phyloP scores from a whole-genome alignment of 2,329 filamentous ascomycete genomes.

The Aspergillus sp. region DNA sequence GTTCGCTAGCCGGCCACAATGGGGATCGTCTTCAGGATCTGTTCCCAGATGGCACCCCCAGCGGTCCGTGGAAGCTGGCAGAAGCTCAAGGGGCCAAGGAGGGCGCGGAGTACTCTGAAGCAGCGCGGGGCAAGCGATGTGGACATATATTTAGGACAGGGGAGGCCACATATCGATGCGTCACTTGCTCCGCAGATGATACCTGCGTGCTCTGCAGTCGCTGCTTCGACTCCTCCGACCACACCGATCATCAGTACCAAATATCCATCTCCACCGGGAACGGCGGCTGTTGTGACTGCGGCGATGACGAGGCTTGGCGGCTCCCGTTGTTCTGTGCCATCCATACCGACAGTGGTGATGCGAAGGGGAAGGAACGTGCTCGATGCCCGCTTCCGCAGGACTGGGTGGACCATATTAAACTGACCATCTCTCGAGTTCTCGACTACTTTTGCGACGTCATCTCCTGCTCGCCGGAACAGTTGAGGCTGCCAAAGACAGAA shows the following conservation, averaged over 20 bases:
- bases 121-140: slow-evolving; percentile 83
- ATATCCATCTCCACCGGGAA: slow-evolving; percentile 83
- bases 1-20: slow-evolving; percentile 68
- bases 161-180: slow-evolving; percentile 88
- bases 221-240: slow-evolving; percentile 92
- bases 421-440: slow-evolving; percentile 74
- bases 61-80: slow-evolving; percentile 61
- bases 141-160: slow-evolving; percentile 95
- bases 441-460: slow-evolving; percentile 98
- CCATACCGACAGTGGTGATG: slow-evolving; percentile 56
- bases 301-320: slow-evolving; percentile 90
- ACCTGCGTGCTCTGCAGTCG: slow-evolving; percentile 90
- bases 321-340: slow-evolving; percentile 79
- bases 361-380: slow-evolving; percentile 44
- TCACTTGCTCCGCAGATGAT: slow-evolving; percentile 87
- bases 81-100: slow-evolving; percentile 87
- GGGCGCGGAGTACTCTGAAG: slow-evolving; percentile 88
- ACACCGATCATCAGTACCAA: slow-evolving; percentile 83
- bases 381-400: slow-evolving; percentile 65
- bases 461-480: slow-evolving; percentile 92
- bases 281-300: slow-evolving; percentile 94
- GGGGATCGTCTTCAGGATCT: slow-evolving; percentile 66
- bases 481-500: slow-evolving; percentile 74
- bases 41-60: slow-evolving; percentile 66
- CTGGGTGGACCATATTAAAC: slow-evolving; percentile 65